phyloP scores from a whole-genome alignment of 2,329 filamentous ascomycete species.

The Ophiostoma piceae region DNA sequence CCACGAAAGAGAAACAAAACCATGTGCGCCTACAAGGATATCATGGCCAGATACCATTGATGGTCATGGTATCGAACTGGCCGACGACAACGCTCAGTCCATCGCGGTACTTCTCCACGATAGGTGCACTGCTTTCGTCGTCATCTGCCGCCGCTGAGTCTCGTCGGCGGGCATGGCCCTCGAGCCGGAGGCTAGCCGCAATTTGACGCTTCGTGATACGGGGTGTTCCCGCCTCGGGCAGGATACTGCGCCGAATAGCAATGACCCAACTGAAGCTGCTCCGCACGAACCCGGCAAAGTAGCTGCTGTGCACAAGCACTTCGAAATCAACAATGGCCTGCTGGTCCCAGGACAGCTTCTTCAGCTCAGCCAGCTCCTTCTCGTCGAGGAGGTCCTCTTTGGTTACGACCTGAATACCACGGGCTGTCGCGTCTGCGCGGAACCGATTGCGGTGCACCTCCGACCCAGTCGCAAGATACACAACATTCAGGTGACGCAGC shows the following conservation, averaged over 20 bases:
- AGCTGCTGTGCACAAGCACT: slow-evolving; percentile 23
- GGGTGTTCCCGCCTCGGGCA: slow-evolving; percentile 21
- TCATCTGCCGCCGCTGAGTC: neutral
- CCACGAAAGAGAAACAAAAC: neutral
- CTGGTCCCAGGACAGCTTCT: slow-evolving; percentile 33
- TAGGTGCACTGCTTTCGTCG: neutral
- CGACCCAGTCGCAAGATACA: slow-evolving; percentile 39
- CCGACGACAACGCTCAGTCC: slow-evolving; percentile 22
- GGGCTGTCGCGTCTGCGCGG: slow-evolving; percentile 29
- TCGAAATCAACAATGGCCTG: slow-evolving; percentile 25
- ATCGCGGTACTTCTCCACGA: slow-evolving; percentile 25
- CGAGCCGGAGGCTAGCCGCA: neutral
- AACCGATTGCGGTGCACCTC: slow-evolving; percentile 32
- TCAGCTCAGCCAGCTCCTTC: slow-evolving; percentile 31
- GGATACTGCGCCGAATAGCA: slow-evolving; percentile 21
- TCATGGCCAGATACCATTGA: slow-evolving; percentile 24
- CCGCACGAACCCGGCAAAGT: slow-evolving; percentile 23
- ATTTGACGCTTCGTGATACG: slow-evolving; percentile 7
- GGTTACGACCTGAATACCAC: slow-evolving; percentile 33
- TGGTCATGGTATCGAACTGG: slow-evolving; percentile 23
- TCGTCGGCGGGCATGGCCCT: slow-evolving; percentile 13
- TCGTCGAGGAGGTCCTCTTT: slow-evolving; percentile 36
- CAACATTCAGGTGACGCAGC: slow-evolving; percentile 30
- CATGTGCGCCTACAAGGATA: neutral
- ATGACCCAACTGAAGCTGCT: slow-evolving; percentile 24